Percentiles rank a stretch among this genome's conserved stretches.
These are phyloP conservation scores for Astragalus glycyphyllos DNA, from an alignment of 306 rosid genomes.

Conservation along the genomic window DNA sequence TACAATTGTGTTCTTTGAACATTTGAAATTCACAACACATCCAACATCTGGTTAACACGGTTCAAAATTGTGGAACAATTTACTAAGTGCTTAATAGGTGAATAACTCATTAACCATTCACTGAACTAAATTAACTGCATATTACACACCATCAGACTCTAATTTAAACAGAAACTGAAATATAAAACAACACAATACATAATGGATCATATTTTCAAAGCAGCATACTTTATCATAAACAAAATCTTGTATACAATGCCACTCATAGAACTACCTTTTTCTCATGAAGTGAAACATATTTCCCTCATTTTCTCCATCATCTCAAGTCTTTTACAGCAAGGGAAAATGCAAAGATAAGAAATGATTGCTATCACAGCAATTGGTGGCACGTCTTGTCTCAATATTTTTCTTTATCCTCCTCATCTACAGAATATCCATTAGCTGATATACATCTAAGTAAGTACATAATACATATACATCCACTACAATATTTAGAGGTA, in stretches of 20 bases:
- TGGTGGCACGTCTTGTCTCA: constrained; percentile 21
- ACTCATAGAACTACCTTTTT: background rate
- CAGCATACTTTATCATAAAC: constrained; percentile 16
- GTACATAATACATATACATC: constrained; percentile 4
- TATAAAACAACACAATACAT: background rate
- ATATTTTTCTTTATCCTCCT: constrained; percentile 22
- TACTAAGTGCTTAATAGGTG: too few relatives aligned
- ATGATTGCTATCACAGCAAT: constrained; percentile 15
- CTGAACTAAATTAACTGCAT: too few relatives aligned
- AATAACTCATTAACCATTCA: too few relatives aligned
- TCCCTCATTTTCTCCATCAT: background rate
- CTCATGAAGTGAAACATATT: background rate
- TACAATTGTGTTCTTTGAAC: too few relatives aligned
- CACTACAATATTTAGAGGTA: constrained; percentile 21
- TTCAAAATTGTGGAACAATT: too few relatives aligned
- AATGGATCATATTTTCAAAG: background rate
- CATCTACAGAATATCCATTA: constrained; percentile 18
- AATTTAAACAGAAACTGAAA: constrained; percentile 5
- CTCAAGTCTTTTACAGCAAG: background rate
- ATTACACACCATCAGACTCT: background rate
- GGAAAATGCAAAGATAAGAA: constrained; percentile 17
- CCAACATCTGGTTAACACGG: too few relatives aligned
- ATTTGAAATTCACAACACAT: too few relatives aligned
- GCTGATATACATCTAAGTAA: constrained; percentile 40
- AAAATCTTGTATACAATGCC: background rate